Conservation (phyloP, 352 stramenopile genomes). For the Globisporangium paroecandrum region DNA sequence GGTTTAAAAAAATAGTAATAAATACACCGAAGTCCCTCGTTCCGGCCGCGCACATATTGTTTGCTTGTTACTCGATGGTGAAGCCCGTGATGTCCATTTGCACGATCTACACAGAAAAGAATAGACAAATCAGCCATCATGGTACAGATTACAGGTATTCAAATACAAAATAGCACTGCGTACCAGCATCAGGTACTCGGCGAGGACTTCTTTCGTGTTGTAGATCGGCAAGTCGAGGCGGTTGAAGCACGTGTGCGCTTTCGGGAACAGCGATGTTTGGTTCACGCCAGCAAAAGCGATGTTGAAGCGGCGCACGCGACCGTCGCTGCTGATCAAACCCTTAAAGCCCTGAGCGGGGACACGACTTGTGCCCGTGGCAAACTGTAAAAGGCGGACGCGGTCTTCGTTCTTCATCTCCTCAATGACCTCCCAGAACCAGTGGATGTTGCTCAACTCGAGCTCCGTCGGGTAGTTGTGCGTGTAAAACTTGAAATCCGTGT, state of each 20-base stretch:
- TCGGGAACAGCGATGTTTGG: conserved; percentile 68
- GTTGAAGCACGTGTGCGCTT: conserved; percentile 86
- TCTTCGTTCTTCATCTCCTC: conserved; percentile 71
- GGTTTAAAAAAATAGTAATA: conserved; percentile 11
- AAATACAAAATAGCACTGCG: neutral
- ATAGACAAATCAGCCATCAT: neutral
- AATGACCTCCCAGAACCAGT: conserved; percentile 98
- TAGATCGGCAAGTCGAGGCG: conserved; percentile 77
- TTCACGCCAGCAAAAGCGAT: conserved; percentile 62
- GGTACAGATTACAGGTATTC: neutral
- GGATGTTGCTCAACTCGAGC: conserved; percentile 85
- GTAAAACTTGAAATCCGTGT: conserved; percentile 79
- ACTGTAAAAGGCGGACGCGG: conserved; percentile 75
- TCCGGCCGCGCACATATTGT: neutral
- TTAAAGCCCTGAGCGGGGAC: conserved; percentile 84
- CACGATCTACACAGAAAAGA: conserved; percentile 70
- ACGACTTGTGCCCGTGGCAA: conserved; percentile 76
- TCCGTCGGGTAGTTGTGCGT: conserved; percentile 61
- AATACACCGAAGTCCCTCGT: conserved; percentile 2
- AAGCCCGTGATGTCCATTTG: conserved; percentile 97
- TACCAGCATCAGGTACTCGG: conserved; percentile 66
- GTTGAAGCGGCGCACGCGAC: conserved; percentile 73
- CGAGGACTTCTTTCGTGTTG: conserved; percentile 59
- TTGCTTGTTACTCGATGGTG: conserved; percentile 60
- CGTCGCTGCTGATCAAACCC: conserved; percentile 79